These are phyloP conservation scores for Iris macrosiphon DNA, from an alignment of 106 monocot genomes.

Conservation along the genomic window DNA sequence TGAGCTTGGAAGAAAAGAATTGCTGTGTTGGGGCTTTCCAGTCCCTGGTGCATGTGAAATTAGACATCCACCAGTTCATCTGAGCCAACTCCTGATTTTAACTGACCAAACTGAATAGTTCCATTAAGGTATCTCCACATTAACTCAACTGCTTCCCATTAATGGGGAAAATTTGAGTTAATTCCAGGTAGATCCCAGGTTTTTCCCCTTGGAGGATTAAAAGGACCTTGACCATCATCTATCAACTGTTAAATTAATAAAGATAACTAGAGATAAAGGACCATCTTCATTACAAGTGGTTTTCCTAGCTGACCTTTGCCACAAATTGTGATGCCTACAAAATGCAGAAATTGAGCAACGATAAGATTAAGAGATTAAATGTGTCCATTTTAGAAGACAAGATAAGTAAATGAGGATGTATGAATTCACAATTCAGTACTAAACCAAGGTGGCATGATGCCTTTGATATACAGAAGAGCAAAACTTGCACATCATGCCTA, in stretches of 20 bases:
- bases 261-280: slow-evolving; percentile 17
- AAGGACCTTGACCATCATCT: not conserved
- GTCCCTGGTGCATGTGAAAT: slow-evolving; percentile 89
- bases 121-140: slow-evolving; percentile 46
- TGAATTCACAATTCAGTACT: too few species aligned
- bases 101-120: slow-evolving; percentile 19
- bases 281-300: slow-evolving; percentile 3
- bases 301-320: slow-evolving; percentile 12
- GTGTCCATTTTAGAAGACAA: not conserved
- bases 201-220: slow-evolving; percentile 12
- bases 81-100: slow-evolving; percentile 1
- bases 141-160: slow-evolving; percentile 74
- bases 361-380: not conserved
- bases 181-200: slow-evolving; percentile 79
- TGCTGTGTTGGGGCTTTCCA: slow-evolving; percentile 61
- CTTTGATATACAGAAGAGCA: slow-evolving; percentile 59
- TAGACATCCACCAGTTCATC: slow-evolving; percentile 40
- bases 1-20: slow-evolving; percentile 65
- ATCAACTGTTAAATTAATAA: not conserved
- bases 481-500: slow-evolving; percentile 58
- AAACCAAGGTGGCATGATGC: slow-evolving; percentile 58
- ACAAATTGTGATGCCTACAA: slow-evolving; percentile 25
- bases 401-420: not conserved
- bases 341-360: not conserved
- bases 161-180: slow-evolving; percentile 40